phyloP scores from a whole-genome alignment of 306 rosid species.

The Cyclanthera cordifolia region DNA sequence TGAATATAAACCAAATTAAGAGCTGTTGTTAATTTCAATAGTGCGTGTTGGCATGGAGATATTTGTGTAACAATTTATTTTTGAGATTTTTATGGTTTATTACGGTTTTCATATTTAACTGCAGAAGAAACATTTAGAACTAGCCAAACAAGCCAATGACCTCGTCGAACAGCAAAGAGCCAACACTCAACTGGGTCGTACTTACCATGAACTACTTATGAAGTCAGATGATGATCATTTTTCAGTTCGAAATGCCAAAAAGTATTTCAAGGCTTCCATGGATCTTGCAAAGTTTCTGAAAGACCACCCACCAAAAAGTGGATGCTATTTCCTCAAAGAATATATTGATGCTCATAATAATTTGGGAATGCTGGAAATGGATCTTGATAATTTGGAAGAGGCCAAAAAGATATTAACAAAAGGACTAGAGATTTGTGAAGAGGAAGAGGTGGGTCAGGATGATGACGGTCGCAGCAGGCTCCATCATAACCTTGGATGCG shows the following conservation, averaged over 20 bases:
- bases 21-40: not conserved
- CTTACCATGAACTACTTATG: conserved; percentile 51
- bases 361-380: conserved; percentile 79
- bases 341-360: conserved; percentile 80
- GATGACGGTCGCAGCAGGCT: conserved; percentile 76
- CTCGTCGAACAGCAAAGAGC: conserved; percentile 83
- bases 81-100: not conserved
- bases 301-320: conserved; percentile 42
- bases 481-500: conserved; percentile 80
- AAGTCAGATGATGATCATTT: conserved; percentile 46
- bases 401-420: conserved; percentile 37
- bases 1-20: not conserved
- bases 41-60: not conserved
- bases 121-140: conserved; percentile 71
- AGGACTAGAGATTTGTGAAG: conserved; percentile 60
- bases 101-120: not conserved
- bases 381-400: conserved; percentile 60
- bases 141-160: conserved; percentile 55
- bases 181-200: conserved; percentile 82
- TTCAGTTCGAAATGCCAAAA: conserved; percentile 57
- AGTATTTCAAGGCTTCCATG: conserved; percentile 65
- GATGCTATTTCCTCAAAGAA: conserved; percentile 47
- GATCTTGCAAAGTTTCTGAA: conserved; percentile 47
- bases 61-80: not conserved
- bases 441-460: conserved; percentile 58